A percentile compares a stretch with the other conserved stretches of the same genome.
phyloP scores from a whole-genome alignment of 208 protist genomes.

The Herpetomonas samuelpessoai region DNA sequence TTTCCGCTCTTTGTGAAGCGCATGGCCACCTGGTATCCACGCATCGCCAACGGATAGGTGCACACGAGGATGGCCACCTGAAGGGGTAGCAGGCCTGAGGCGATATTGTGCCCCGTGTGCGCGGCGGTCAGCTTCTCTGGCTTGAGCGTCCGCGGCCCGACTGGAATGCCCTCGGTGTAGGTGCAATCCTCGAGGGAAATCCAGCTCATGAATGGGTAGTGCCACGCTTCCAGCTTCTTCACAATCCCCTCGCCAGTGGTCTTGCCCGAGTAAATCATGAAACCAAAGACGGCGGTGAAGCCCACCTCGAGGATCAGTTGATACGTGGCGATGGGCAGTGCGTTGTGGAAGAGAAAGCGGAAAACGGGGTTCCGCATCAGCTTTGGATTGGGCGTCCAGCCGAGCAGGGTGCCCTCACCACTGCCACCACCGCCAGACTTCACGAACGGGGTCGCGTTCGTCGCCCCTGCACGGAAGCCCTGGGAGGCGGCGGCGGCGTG shows the following conservation, averaged over 20 bases:
- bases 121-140: slow-evolving; percentile 55
- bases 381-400: slow-evolving; percentile 34
- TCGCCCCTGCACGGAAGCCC: slow-evolving; percentile 15
- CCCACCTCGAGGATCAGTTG: slow-evolving; percentile 61
- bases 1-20: background rate
- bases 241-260: slow-evolving; percentile 34
- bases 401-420: slow-evolving; percentile 7
- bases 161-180: slow-evolving; percentile 34
- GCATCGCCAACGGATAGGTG: slow-evolving; percentile 36
- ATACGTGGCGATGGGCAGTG: slow-evolving; percentile 54
- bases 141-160: slow-evolving; percentile 41
- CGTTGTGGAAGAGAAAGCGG: slow-evolving; percentile 51
- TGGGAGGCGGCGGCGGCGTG: background rate
- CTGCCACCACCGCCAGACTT: slow-evolving; percentile 6
- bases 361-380: slow-evolving; percentile 41
- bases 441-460: background rate
- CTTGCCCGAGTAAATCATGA: slow-evolving; percentile 23
- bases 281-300: slow-evolving; percentile 38
- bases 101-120: slow-evolving; percentile 66
- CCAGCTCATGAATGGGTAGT: slow-evolving; percentile 57
- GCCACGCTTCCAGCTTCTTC: slow-evolving; percentile 16
- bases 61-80: slow-evolving; percentile 45
- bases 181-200: slow-evolving; percentile 40
- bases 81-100: slow-evolving; percentile 56
- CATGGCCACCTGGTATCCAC: slow-evolving; percentile 11